Base-by-base conservation (phyloP, 2,329 filamentous ascomycete species). In the Penicillium verrucosum region DNA sequence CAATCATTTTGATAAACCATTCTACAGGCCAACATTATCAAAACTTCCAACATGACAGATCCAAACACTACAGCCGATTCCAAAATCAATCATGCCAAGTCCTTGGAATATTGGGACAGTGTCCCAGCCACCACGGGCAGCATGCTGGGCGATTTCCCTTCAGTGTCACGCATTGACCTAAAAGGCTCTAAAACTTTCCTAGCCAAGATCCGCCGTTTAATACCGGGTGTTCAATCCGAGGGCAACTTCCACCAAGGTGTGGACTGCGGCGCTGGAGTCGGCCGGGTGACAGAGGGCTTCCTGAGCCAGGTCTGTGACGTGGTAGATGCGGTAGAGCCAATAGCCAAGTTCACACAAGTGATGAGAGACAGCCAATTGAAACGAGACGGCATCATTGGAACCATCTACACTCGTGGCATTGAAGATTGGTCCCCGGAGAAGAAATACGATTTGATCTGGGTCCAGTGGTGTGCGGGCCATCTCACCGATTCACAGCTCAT, bases 401-500 rank as follows among this genome's bases (percentile, higher is more conserved):
- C 80, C 23, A 81, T 96, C 18, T 88, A 85, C 75, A 90, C 89
- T 62, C 75, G 87, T 2, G 90, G 90, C 0, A 76, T 96, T 1
- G 88, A 96, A 72, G 80, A 82, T 29, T 95, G 90, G 90, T 78
- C 81, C 0, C 75, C 72, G 5, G 60, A 61, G 48, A 73, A 73
- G 9, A 71, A 75, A 47, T 97, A 97, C 73, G 88, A 92, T 70
- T 73, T 96, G 44, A 85, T 97, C 59, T 96, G 90, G 90, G 88
- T 84, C 51, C 92, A 97, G 73, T 96, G 92, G 92, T 97, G 92
- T 73, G 74, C 93, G 8, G 89, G 90, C 25, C 88, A 97, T 72
- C 77, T 96, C 53, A 91, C 84, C 0, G 91, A 96, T 69, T 75
- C 74, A 8, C 85, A 95, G 70, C 70, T 97, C 4, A 78, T 89